Conservation (phyloP, 441 rosid genomes). For the Mallotus japonicus region DNA sequence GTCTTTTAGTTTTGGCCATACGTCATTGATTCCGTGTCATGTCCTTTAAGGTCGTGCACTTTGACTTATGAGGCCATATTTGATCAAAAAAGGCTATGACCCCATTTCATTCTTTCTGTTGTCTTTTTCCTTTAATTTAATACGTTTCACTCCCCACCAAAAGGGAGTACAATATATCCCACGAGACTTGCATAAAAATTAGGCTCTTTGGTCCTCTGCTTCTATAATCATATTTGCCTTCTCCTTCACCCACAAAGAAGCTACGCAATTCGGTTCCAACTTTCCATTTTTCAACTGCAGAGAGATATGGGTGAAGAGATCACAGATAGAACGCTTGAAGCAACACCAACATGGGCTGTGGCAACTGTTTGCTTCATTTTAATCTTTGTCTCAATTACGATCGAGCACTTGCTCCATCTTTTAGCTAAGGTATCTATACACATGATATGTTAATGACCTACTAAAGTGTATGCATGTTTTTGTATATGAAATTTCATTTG, state of each 20-base stretch:
- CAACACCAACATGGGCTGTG: conserved; percentile 84
- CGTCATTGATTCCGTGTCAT: conserved; percentile 11
- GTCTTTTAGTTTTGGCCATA: background rate
- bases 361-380: conserved; percentile 71
- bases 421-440: conserved; percentile 43
- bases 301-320: conserved; percentile 31
- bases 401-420: conserved; percentile 58
- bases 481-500: background rate
- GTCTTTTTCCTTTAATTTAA: background rate
- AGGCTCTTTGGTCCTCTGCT: too few species aligned
- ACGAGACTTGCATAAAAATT: background rate
- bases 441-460: background rate
- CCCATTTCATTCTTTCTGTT: background rate
- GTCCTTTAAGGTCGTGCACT: background rate
- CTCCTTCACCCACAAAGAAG: background rate
- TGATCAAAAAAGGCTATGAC: too few species aligned
- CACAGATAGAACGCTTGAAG: conserved; percentile 37
- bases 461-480: background rate
- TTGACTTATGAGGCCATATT: too few species aligned
- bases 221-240: too few species aligned
- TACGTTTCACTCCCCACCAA: background rate
- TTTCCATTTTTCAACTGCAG: background rate
- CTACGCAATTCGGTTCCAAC: background rate
- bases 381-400: conserved; percentile 44
- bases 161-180: background rate